Conservation (phyloP, 306 rosid genomes). For the Medicago lupulina region DNA sequence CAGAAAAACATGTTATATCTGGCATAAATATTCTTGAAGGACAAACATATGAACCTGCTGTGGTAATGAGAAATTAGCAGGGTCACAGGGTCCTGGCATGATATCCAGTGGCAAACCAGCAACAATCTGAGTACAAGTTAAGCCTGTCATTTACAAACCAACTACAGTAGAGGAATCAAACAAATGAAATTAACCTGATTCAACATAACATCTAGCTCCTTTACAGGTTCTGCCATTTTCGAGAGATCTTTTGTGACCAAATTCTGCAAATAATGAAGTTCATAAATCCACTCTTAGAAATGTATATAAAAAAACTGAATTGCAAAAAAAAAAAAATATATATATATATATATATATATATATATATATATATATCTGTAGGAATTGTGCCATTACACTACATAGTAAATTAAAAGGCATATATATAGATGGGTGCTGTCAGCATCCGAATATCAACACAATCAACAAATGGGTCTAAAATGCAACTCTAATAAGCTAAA, state of each 20-base stretch:
- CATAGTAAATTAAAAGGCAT: slow-evolving; percentile 8
- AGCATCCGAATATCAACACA: background rate
- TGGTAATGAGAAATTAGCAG: slow-evolving; percentile 86
- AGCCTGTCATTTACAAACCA: slow-evolving; percentile 38
- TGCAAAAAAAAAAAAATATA: background rate
- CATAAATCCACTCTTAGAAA: slow-evolving; percentile 25
- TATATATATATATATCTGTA: background rate
- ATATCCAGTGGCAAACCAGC: slow-evolving; percentile 87
- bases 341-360: too few relatives aligned
- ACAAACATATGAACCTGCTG: slow-evolving; percentile 75
- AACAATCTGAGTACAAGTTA: slow-evolving; percentile 64
- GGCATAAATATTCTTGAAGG: slow-evolving; percentile 32
- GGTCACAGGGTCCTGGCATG: slow-evolving; percentile 95
- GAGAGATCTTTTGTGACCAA: slow-evolving; percentile 78
- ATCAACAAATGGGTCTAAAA: slow-evolving; percentile 17
- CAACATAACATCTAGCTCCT: slow-evolving; percentile 87
- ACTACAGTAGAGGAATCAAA: slow-evolving; percentile 31
- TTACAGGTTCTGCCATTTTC: slow-evolving; percentile 74
- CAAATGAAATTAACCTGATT: slow-evolving; percentile 69
- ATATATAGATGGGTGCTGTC: slow-evolving; percentile 10
- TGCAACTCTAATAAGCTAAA: slow-evolving; percentile 16
- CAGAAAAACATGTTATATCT: slow-evolving; percentile 32
- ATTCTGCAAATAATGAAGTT: slow-evolving; percentile 58
- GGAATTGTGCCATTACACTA: slow-evolving; percentile 9
- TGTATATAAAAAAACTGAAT: slow-evolving; percentile 7